Base-by-base conservation (phyloP, 306 rosid genomes). In the Begonia fuchsioides region DNA sequence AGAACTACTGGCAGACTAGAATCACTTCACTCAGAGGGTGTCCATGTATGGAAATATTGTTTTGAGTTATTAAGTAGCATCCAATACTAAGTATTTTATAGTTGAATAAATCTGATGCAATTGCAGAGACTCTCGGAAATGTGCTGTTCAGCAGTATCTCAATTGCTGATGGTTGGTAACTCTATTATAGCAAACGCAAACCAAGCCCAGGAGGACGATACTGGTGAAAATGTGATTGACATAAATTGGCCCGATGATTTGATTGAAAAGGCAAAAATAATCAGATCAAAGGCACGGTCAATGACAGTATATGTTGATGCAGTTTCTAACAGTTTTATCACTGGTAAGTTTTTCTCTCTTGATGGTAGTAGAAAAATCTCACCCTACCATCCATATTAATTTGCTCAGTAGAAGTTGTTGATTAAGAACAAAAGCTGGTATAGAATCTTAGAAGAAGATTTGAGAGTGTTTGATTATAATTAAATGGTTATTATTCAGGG, bases 101-200 rank as follows among this genome's bases (percentile, higher is more conserved):
- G 43, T 41, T n/a, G 61, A 55, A 63, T 26, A 32, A 2, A 13
- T 16, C 51, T 19, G 17, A 63, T 66, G 44, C 51, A 44, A 76
- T 52, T 77, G 75, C 93, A 92, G 98, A 82, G 94, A 51, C 78
- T 92, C 54, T 92, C 98, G 19, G 96, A 92, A 75, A 73, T 82
- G 82, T 79, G 94, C 77, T 85, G 84, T 63, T 76, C 80, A 40
- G 93, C 86, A 0, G 96, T 85, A 52, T 85, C 98, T 63, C 98
- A 82, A 62, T 70, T 92, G 69, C 69, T 79, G 52, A 59, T 69
- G 57, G 73, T 77, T 19, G 93, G 93, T 51, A 92, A 85, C 66
- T 82, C 94, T 57, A 55, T 82, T 59, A 82, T 92, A 55, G 75
- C 93, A 62, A 54, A 52, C 61, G 80, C 87, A 49, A 77, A 73